phyloP scores from a whole-genome alignment of 441 rosid species.

The Dalechampia spathulata region DNA sequence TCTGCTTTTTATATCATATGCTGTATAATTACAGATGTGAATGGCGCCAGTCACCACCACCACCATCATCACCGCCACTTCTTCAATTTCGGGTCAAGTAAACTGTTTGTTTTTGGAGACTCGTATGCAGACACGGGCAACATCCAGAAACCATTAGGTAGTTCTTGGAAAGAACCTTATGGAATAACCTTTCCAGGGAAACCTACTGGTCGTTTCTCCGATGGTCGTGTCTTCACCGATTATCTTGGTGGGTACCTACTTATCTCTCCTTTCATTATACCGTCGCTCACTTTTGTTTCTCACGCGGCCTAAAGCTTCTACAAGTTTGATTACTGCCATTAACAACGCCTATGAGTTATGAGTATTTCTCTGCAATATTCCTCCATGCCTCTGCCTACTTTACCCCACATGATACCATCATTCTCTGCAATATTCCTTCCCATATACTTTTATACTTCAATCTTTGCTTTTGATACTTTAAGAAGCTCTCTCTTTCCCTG shows the following conservation, averaged over 20 bases:
- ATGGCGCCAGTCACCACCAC: not conserved
- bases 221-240: slow-evolving; percentile 56
- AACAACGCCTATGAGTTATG: not conserved
- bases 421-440: not conserved
- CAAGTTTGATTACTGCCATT: not conserved
- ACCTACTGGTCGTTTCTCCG: slow-evolving; percentile 63
- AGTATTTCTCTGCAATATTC: not conserved
- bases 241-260: slow-evolving; percentile 30
- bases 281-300: not conserved
- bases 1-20: not conserved
- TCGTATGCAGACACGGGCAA: slow-evolving; percentile 71
- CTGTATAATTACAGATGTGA: slow-evolving; percentile 14
- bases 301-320: not conserved
- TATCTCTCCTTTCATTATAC: not conserved
- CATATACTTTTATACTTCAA: not conserved
- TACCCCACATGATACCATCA: not conserved
- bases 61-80: slow-evolving; percentile 8
- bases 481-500: not conserved
- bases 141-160: slow-evolving; percentile 13
- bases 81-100: slow-evolving; percentile 27
- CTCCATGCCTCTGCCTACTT: not conserved
- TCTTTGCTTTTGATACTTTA: not conserved
- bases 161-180: slow-evolving; percentile 52
- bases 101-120: slow-evolving; percentile 61
- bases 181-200: slow-evolving; percentile 64